These are phyloP conservation scores for Mucor racemosus DNA, from an alignment of 371 early-diverging fungal genomes.

Conservation along the genomic window DNA sequence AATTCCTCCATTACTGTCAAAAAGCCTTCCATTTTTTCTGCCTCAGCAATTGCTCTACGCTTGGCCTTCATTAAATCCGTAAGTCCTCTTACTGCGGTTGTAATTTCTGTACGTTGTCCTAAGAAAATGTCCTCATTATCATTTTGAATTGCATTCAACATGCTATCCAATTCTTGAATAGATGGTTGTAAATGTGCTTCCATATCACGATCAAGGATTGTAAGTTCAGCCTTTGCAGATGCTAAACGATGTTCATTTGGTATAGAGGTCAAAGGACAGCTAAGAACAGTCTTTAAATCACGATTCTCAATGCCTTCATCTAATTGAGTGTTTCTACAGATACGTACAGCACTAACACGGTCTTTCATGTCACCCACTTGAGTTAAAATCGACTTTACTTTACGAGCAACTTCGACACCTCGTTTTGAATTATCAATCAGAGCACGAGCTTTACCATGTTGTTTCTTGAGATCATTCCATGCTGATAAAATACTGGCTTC, in stretches of 20 bases:
- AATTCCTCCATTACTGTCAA: conserved; percentile 53
- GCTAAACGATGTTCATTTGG: conserved; percentile 50
- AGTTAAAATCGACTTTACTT: conserved; percentile 50
- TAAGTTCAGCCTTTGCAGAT: conserved; percentile 46
- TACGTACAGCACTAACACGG: conserved; percentile 38
- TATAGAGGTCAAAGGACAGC: conserved; percentile 42
- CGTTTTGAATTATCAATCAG: conserved; percentile 37
- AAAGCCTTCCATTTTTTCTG: conserved; percentile 50
- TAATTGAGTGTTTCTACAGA: conserved; percentile 22
- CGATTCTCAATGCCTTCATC: conserved; percentile 24
- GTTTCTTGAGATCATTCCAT: conserved; percentile 43
- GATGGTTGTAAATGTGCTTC: conserved; percentile 42
- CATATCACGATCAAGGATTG: conserved; percentile 48
- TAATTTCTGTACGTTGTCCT: conserved; percentile 51
- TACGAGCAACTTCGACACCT: conserved; percentile 47
- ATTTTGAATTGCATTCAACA: conserved; percentile 28
- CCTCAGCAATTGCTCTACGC: conserved; percentile 43
- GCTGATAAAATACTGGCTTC: conserved; percentile 37
- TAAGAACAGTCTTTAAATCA: conserved; percentile 33
- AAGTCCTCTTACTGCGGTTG: conserved; percentile 40
- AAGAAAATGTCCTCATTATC: conserved; percentile 36
- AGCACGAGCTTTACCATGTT: conserved; percentile 27
- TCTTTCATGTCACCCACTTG: conserved; percentile 53
- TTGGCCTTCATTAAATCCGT: conserved; percentile 45
- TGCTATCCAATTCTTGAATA: conserved; percentile 45